Base-by-base conservation (phyloP, 1,284 basidiomycete species). In the Cryptococcus depauperatus region DNA sequence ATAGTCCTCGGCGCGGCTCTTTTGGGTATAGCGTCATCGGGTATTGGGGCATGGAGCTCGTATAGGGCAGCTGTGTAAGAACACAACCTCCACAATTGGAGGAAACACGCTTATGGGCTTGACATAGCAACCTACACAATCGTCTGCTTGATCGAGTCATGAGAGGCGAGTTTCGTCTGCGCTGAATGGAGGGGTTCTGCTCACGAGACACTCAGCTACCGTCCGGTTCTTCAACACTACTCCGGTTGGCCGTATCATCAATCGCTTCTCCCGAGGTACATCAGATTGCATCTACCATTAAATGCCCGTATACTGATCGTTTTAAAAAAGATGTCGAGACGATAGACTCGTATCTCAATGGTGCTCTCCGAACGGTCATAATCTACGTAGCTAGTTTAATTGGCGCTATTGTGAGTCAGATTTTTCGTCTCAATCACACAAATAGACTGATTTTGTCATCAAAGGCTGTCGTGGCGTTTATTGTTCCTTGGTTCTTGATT, bases 401-500 rank as follows among this genome's bases (percentile, higher is more conserved):
- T 32, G 79, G 80, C 1, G 79, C 83, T 3, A 72, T 85, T 27
- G 62, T 84, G 30, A 79, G 78, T 33, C 3, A 32, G 75, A 82
- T 25, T 73, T 16, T 29, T 30, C 14, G 21, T 18, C 32, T 33
- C 25, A 16, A 18, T 22, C 14, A 5, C 14, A 18, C 41, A 18
- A 18, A n/a, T n/a, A n/a, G n/a, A 40, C 6, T 23, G 8, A 11
- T n/a, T 19, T 16, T 1, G 27, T 13, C 11, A 3, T 8, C 18
- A 11, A 38, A 26, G 54, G 38, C 43, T 26, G 46, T 59, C 16
- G 54, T 83, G 76, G 19, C 82, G 78, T 66, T 78, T 28, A 74
- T 86, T 19, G 81, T 87, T 56, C 85, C 85, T 0, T 69, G 74
- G 37, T 88, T 88, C 76, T 67, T 86, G 23, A 49, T 86, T 33